These are phyloP conservation scores for Saururus chinensis DNA, from an alignment of 164 flowering plant species.

Conservation along the genomic window DNA sequence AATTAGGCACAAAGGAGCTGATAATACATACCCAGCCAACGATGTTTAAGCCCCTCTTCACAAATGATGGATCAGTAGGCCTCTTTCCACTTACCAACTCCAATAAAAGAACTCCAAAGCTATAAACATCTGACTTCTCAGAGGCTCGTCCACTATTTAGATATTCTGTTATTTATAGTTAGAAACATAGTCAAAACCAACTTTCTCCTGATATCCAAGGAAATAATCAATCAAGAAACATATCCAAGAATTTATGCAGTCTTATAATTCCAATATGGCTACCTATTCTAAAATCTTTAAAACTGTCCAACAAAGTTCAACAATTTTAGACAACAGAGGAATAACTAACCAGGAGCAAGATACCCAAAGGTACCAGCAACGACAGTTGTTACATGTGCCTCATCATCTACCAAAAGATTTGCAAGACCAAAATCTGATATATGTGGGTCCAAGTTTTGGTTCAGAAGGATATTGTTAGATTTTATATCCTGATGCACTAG, in stretches of 20 bases:
- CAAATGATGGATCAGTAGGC: constrained; percentile 85
- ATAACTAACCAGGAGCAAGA: constrained; percentile 69
- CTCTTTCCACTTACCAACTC: constrained; percentile 97
- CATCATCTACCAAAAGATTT: constrained; percentile 84
- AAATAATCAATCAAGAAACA: too few species aligned
- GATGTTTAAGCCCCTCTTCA: constrained; percentile 70
- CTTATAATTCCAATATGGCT: not conserved
- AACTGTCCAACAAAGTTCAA: too few species aligned
- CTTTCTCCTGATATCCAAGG: not conserved
- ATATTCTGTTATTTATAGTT: constrained; percentile 44
- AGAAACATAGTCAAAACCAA: not conserved
- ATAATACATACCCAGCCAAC: constrained; percentile 80
- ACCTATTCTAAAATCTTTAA: not conserved
- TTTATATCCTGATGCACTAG: constrained; percentile 89
- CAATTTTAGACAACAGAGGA: not conserved
- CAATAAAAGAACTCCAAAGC: constrained; percentile 89
- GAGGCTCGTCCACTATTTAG: constrained; percentile 91
- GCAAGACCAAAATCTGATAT: constrained; percentile 98
- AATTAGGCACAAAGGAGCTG: not conserved
- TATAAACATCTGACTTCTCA: constrained; percentile 86
- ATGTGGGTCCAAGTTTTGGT: constrained; percentile 78
- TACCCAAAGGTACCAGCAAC: constrained; percentile 99
- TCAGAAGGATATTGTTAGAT: constrained; percentile 92
- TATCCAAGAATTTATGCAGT: too few species aligned
- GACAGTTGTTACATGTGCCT: constrained; percentile 87